Conservation (phyloP, 192 early-diverging fungal species). For the Linnemannia exigua region DNA sequence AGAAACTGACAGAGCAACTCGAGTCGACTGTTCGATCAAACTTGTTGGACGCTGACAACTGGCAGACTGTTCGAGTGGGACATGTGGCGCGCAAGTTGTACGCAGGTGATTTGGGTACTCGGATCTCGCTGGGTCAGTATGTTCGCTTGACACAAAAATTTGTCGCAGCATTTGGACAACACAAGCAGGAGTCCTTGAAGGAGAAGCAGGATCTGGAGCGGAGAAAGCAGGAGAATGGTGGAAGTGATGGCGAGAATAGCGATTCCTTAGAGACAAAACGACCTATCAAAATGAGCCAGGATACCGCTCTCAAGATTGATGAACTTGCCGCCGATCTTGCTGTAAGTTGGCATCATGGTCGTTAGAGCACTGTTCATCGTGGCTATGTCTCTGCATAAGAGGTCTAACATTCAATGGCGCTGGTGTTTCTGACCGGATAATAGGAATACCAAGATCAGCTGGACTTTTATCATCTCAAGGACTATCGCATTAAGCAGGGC, state of each 20-base stretch:
- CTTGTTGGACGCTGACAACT: conserved; percentile 50
- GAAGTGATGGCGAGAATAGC: background rate
- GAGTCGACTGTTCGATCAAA: conserved; percentile 54
- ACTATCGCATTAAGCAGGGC: conserved; percentile 54
- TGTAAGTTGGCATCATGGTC: conserved; percentile 14
- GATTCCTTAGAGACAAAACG: conserved; percentile 29
- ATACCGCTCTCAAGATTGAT: conserved; percentile 25
- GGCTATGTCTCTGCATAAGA: background rate
- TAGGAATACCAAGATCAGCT: conserved; percentile 60
- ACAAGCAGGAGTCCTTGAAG: conserved; percentile 12
- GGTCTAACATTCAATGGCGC: no score
- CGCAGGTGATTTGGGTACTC: conserved; percentile 52
- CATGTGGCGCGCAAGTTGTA: conserved; percentile 60
- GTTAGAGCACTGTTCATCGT: background rate
- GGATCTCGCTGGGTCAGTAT: conserved; percentile 58
- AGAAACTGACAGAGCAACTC: conserved; percentile 45
- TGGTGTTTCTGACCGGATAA: background rate
- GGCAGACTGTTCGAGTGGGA: conserved; percentile 54
- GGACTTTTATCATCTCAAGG: conserved; percentile 57
- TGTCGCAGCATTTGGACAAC: conserved; percentile 47
- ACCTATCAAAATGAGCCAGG: conserved; percentile 4
- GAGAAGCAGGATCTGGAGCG: background rate
- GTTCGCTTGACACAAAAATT: conserved; percentile 53
- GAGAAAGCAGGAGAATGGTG: background rate
- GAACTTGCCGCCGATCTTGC: conserved; percentile 43